A percentile compares a stretch with the other conserved stretches of the same genome.
Conservation (phyloP, 2,329 filamentous ascomycete species). For the Cercospora canescens region DNA sequence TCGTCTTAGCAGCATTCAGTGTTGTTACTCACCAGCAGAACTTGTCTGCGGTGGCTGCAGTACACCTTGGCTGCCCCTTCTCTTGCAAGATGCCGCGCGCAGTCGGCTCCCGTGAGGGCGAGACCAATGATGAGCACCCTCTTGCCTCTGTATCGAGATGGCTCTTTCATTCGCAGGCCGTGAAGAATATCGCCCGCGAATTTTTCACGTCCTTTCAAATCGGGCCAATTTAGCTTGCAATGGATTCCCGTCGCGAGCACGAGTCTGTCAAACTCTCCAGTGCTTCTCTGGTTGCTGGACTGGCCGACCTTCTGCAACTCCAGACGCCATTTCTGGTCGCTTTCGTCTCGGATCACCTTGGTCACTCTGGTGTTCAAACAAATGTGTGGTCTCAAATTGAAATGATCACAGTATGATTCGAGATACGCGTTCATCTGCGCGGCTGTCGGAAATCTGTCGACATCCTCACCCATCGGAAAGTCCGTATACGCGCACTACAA, state of each 20-base stretch:
- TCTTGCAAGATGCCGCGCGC: constrained; percentile 15
- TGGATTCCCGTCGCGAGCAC: neutral
- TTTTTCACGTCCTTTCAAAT: constrained; percentile 32
- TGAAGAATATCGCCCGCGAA: constrained; percentile 45
- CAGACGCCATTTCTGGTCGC: neutral
- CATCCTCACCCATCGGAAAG: too few relatives aligned
- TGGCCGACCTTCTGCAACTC: neutral
- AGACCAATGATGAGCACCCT: constrained; percentile 48
- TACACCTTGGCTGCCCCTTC: constrained; percentile 3
- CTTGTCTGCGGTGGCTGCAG: neutral
- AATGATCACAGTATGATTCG: constrained; percentile 43
- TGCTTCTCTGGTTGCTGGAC: neutral
- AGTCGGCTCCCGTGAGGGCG: constrained; percentile 42
- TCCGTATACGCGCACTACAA: too few relatives aligned
- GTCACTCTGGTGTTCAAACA: constrained; percentile 20
- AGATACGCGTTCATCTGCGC: constrained; percentile 32
- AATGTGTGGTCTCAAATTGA: constrained; percentile 38
- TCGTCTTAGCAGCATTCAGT: neutral
- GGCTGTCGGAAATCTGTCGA: too few relatives aligned
- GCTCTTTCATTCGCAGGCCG: constrained; percentile 23
- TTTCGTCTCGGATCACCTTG: neutral
- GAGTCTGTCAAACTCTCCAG: neutral
- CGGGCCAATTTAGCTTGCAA: neutral
- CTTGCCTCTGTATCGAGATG: constrained; percentile 42
- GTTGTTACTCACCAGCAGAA: neutral